phyloP scores from a whole-genome alignment of 345 rosid species.

The thale cress (Arabidopsis thaliana) region TAIR10.1 NC_003076.8:20578001-20578500 shows the following conservation, averaged over 20 bases:
- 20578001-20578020: constrained; percentile 29
- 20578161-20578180: not conserved
- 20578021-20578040: constrained; percentile 60
- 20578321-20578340: constrained; percentile 79
- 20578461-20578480: constrained; percentile 78
- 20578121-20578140: constrained; percentile 86
- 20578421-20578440: constrained; percentile 1
- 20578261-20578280: constrained; percentile 57
- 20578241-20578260: constrained; percentile 67
- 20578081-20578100: constrained; percentile 54
- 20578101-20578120: constrained; percentile 59
- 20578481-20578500: constrained; percentile 91
- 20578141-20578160: constrained; percentile 75
- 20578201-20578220: not conserved
- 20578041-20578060: constrained; percentile 74
- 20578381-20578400: constrained; percentile 13
- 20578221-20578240: constrained; percentile 63
- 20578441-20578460: constrained; percentile 18
- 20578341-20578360: constrained; percentile 73
- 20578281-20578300: constrained; percentile 50
- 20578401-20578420: not conserved
- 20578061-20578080: constrained; percentile 70
- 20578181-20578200: not conserved
- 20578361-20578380: not conserved
- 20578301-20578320: constrained; percentile 90